These are phyloP conservation scores for Cladosporium sp. DNA, from an alignment of 2,329 filamentous ascomycete genomes.

Conservation along the genomic window DNA sequence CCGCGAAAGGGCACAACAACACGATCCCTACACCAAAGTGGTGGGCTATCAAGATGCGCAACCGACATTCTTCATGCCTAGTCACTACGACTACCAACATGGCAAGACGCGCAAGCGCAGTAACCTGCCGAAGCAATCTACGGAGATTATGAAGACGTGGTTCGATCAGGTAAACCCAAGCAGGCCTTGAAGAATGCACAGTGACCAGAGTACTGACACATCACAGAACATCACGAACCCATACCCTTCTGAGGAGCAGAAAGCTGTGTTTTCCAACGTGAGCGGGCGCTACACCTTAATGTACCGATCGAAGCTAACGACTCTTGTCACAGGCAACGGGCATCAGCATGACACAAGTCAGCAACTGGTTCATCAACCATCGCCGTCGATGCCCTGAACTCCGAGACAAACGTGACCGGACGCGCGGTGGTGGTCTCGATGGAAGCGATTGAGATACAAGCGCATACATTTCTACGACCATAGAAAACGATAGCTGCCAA, in stretches of 20 bases:
- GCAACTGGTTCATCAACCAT: constrained; percentile 40
- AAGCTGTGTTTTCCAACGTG: constrained; percentile 32
- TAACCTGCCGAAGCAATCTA: constrained; percentile 36
- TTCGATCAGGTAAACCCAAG: constrained; percentile 31
- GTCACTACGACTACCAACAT: constrained; percentile 34
- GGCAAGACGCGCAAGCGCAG: constrained; percentile 35
- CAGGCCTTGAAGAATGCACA: background rate
- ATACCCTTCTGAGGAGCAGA: constrained; percentile 37
- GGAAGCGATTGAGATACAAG: background rate
- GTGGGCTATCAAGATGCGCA: constrained; percentile 19
- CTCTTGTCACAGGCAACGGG: constrained; percentile 26
- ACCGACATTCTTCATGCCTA: constrained; percentile 30
- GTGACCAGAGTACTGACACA: background rate
- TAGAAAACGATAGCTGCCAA: no score
- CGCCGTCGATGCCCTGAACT: constrained; percentile 35
- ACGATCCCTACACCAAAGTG: constrained; percentile 12
- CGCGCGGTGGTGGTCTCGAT: constrained; percentile 17
- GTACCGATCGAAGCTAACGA: background rate
- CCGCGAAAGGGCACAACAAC: background rate
- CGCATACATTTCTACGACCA: no score
- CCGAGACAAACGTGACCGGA: constrained; percentile 33
- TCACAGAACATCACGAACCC: constrained; percentile 33
- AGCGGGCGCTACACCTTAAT: constrained; percentile 11
- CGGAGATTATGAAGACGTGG: constrained; percentile 38
- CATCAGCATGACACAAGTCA: constrained; percentile 38